Base-by-base conservation (phyloP, 805 yeast species). In the Lipomyces sp. region DNA sequence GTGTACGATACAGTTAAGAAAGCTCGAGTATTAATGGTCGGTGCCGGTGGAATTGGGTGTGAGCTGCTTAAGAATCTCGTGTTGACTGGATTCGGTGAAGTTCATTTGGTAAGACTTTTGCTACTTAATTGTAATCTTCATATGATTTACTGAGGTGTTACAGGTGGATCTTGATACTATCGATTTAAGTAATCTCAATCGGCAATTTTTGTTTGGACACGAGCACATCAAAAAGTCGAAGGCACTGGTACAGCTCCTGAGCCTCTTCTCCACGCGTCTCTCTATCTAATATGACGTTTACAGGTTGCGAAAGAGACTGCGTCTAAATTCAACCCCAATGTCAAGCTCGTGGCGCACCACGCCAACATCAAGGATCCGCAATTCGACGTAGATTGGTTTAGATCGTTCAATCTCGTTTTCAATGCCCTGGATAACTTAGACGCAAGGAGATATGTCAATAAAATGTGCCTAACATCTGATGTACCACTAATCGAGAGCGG, bases 21-120 rank as follows among this genome's bases (percentile, higher is more conserved):
- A 11, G 47, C 57, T 3, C 47, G 79, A 55, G 86, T 89, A 13
- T 70, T 90, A 26, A 71, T 90, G 69, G 95, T 90, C 2, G 98
- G 98, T 3, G 95, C 97, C 1, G 98, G 98, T 28, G 98, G 98
- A 5, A 89, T 90, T 58, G 98, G 98, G 1, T 90, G 96, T 66
- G 98, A 90, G 66, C 70, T 90, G 39, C 71, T 90, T 51, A 90
- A 90, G 64, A 84, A 90, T 63, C 71, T 90, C 43, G 80, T 86
- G 4, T 69, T 88, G 56, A 74, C 86, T 66, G 90, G 93, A 6
- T 84, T 83, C 58, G 93, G 93, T 2, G 95, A 86, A 62, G 83
- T 90, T 49, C 95, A 88, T 64, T 77, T 90, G 28, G 90, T 63
- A 19, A 16, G 63, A 19, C 10, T n/a, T 16, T n/a, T n/a, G 14